Conservation (phyloP, 805 yeast species). For the Kodamaea nitidulidarum region DNA sequence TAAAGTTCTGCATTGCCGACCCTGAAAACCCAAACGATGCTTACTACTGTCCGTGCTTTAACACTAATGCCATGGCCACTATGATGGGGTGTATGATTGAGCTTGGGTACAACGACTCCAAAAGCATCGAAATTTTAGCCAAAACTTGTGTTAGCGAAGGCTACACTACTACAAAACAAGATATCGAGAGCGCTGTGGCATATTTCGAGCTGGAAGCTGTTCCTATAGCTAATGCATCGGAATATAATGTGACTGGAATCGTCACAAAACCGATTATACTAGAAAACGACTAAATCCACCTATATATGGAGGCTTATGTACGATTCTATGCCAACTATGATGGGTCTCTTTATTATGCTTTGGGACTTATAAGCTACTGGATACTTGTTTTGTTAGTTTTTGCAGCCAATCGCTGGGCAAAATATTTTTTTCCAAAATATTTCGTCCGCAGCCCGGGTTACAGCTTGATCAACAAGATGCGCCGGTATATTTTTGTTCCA, state of each 20-base stretch:
- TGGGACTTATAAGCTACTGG: conserved; percentile 24
- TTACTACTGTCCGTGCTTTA: conserved; percentile 1
- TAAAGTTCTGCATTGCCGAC: no score
- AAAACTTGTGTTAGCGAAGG: neutral
- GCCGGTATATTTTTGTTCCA: conserved; percentile 37
- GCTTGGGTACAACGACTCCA: neutral
- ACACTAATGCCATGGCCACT: conserved; percentile 6
- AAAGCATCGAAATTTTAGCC: conserved; percentile 1
- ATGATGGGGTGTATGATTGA: conserved; percentile 1
- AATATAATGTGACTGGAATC: conserved; percentile 4
- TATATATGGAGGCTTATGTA: conserved; percentile 12
- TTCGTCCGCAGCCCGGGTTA: conserved; percentile 1
- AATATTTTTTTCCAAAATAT: conserved; percentile 25
- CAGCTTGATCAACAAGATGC: conserved; percentile 24
- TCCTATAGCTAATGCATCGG: neutral
- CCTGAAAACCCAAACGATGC: no score
- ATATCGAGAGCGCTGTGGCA: neutral
- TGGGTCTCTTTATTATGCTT: conserved; percentile 24
- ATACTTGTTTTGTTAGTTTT: conserved; percentile 9
- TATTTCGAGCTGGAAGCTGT: neutral
- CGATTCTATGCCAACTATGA: conserved; percentile 21
- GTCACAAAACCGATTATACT: conserved; percentile 4
- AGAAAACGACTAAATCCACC: neutral
- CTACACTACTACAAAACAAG: neutral
- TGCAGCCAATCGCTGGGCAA: conserved; percentile 12